A percentile compares a stretch with the other conserved stretches of the same genome.
Evolutionary conservation across 768 basidiomycete genomes (phyloP).

Genomic region (Suillus cothurnatus): DNA sequence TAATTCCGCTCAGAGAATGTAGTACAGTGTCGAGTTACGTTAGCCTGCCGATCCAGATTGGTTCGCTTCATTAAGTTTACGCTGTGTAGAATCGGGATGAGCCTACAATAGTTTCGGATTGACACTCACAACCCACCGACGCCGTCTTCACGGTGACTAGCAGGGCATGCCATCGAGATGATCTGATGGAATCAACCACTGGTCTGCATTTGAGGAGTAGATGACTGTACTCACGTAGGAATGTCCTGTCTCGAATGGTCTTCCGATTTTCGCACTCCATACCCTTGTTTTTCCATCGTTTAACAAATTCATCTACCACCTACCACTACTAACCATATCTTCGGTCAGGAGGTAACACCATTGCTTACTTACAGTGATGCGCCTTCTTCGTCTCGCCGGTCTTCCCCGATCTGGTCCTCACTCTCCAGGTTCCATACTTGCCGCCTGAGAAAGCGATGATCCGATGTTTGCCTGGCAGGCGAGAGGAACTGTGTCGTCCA

Average conservation of each 20-base stretch:
- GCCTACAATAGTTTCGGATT: no score
- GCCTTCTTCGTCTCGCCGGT: not conserved
- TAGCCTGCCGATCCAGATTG: not conserved
- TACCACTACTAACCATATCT: not conserved
- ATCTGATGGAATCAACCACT: not conserved
- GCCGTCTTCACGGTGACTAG: no score
- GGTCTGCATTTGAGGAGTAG: not conserved
- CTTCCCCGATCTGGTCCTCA: not conserved
- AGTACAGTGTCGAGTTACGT: not conserved
- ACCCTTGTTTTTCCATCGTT: not conserved
- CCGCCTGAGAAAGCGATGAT: not conserved
- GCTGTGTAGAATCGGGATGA: no score
- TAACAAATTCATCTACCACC: not conserved
- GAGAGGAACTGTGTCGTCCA: not conserved
- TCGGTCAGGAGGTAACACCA: not conserved
- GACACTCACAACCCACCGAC: no score
- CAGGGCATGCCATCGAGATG: no score
- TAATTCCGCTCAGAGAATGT: not conserved
- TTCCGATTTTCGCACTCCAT: not conserved
- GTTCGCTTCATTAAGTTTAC: not conserved
- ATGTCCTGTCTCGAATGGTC: not conserved
- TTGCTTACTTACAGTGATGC: not conserved
- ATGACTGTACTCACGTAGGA: not conserved
- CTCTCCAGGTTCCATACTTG: not conserved
- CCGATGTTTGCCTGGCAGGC: not conserved